Conservation (phyloP, 805 yeast genomes). For the Cyberlindnera maritima region DNA sequence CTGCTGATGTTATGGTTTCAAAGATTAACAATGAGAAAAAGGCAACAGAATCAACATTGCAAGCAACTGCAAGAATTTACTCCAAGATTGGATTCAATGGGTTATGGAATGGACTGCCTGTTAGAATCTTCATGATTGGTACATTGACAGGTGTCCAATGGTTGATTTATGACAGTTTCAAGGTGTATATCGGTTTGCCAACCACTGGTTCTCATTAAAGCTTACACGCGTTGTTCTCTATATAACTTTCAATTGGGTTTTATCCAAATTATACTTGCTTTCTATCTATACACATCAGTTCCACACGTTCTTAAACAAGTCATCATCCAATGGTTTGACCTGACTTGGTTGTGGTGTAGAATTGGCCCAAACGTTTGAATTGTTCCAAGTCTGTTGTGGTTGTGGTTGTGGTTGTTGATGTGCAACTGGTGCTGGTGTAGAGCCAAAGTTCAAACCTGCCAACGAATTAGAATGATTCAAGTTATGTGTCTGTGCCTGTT, state of each 20-base stretch:
- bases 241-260: too few relatives aligned
- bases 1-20: conserved; percentile 98
- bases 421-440: conserved; percentile 2
- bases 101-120: conserved; percentile 92
- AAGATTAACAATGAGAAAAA: conserved; percentile 75
- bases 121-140: conserved; percentile 96
- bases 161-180: conserved; percentile 94
- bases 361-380: conserved; percentile 10
- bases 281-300: conserved; percentile 18
- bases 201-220: too few relatives aligned
- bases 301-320: conserved; percentile 71
- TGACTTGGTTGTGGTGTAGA: background rate
- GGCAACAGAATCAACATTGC: conserved; percentile 62
- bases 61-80: conserved; percentile 74
- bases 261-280: background rate
- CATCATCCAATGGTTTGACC: conserved; percentile 46
- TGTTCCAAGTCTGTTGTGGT: background rate
- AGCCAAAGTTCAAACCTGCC: conserved; percentile 15
- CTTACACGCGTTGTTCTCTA: too few relatives aligned
- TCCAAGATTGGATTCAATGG: conserved; percentile 86
- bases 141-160: conserved; percentile 96
- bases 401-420: conserved; percentile 5
- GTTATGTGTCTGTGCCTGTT: conserved; percentile 3
- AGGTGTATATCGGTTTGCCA: conserved; percentile 91
- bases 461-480: conserved; percentile 7